Evolutionary conservation across 73 alveolate species (phyloP), one percentile per base, ranked within the genome.

Genomic region (Paraurostyla sp.): DNA sequence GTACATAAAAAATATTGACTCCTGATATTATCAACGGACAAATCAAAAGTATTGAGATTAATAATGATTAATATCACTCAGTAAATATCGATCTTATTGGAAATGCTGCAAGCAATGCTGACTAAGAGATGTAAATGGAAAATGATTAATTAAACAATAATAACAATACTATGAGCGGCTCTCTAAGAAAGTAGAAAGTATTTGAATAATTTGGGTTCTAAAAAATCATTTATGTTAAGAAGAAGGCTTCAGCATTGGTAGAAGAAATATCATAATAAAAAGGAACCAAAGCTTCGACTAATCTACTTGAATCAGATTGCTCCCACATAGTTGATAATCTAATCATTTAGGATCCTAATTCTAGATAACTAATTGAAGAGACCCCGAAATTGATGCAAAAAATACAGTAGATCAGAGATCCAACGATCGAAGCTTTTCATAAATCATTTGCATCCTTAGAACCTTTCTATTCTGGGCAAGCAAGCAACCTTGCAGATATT

Each of bases 1-100:
- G 42, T 9, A 45, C 43, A 7, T n/a, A 50, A n/a, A 2, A 48
- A 73, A 78, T 46, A 16, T 23, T 29, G 32, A 78, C 89, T 2
- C 89, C 89, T 16, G 78, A 49, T 25, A 78, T 78, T 25, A 78
- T 78, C 4, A 78, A 78, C 33, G 89, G 80, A 32, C 49, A 23
- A 23, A 54, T 78, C 3, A 78, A 78, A 27, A 15, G 45, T 3
- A 54, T 78, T 35, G 63, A 50, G n/a, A 35, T 78, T 29, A 9
- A 29, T 25, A 32, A 50, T 38, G 89, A 49, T 9, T 40, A 49
- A 32, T 78, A 78, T 38, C 89, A 78, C 50, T 18, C 23, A 6
- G 76, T 78, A 22, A 78, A 35, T 23, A 73, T 73, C 0, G 71
- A 73, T 49, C 22, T 18, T 16, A 3, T 48, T n/a, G 86, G 71